Conservation (phyloP, 352 stramenopile genomes). For the Pythium angustatum region DNA sequence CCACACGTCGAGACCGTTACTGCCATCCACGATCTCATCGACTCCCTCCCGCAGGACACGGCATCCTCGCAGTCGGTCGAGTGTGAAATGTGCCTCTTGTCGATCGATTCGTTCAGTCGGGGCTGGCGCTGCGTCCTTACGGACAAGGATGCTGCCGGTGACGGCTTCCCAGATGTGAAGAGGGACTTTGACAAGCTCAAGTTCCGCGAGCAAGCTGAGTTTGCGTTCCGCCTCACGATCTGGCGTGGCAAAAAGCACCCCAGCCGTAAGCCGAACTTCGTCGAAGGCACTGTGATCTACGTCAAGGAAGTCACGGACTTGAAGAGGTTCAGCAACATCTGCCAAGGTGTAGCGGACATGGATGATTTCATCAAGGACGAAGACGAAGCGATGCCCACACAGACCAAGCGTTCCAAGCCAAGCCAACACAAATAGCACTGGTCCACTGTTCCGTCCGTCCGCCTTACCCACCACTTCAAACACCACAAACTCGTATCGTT, state of each 20-base stretch:
- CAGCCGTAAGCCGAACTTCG: background rate
- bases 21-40: background rate
- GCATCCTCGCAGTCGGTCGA: background rate
- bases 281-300: background rate
- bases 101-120: background rate
- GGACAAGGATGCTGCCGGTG: conserved; percentile 2
- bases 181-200: background rate
- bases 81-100: background rate
- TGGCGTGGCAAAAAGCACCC: conserved; percentile 9
- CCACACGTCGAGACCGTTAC: background rate
- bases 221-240: conserved; percentile 5
- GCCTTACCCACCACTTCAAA: too few relatives aligned
- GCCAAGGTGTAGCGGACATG: conserved; percentile 1
- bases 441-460: too few relatives aligned
- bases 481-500: too few relatives aligned
- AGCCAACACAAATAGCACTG: too few relatives aligned
- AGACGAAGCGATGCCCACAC: background rate
- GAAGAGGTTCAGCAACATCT: background rate
- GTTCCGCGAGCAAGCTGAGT: conserved; percentile 1
- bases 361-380: conserved; percentile 9
- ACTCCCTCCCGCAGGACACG: background rate
- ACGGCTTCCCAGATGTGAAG: background rate
- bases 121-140: conserved; percentile 3
- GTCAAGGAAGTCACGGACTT: background rate
- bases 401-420: too few relatives aligned